These are phyloP conservation scores for Biscutella auriculata DNA, from an alignment of 441 rosid species.

Conservation along the genomic window DNA sequence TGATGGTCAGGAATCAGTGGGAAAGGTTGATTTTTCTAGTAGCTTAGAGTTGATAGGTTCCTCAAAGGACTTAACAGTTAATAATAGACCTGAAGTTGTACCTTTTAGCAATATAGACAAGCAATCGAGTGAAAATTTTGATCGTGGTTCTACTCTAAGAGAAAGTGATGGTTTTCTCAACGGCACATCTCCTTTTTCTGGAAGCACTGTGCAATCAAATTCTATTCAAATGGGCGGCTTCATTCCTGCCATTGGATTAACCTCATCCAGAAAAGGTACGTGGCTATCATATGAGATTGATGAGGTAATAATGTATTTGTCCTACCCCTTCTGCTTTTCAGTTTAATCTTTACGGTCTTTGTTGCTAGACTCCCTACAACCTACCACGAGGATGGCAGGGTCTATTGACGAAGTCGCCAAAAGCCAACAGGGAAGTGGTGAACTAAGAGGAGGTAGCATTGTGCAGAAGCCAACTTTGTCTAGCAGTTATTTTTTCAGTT, in stretches of 20 bases:
- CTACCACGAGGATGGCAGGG: slow-evolving; percentile 25
- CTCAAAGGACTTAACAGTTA: slow-evolving; percentile 22
- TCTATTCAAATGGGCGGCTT: slow-evolving; percentile 21
- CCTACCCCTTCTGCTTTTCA: not conserved
- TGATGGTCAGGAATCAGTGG: slow-evolving; percentile 27
- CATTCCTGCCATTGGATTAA: slow-evolving; percentile 23
- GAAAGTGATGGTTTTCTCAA: slow-evolving; percentile 27
- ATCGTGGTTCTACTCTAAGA: slow-evolving; percentile 24
- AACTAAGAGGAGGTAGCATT: slow-evolving; percentile 21
- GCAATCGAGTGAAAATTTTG: slow-evolving; percentile 26
- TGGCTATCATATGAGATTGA: slow-evolving; percentile 1
- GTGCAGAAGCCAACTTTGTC: slow-evolving; percentile 37
- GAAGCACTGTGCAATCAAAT: slow-evolving; percentile 20
- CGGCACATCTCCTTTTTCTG: slow-evolving; percentile 20
- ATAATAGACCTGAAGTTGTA: slow-evolving; percentile 24
- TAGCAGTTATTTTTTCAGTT: slow-evolving; percentile 25
- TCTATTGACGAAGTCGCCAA: slow-evolving; percentile 32
- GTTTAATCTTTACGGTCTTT: slow-evolving; percentile 13
- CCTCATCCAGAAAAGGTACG: slow-evolving; percentile 29
- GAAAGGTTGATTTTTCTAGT: slow-evolving; percentile 18
- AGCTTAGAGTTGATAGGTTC: slow-evolving; percentile 26
- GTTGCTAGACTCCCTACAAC: slow-evolving; percentile 32
- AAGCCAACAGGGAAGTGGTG: slow-evolving; percentile 21
- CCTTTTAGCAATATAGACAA: slow-evolving; percentile 16
- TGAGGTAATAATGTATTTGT: not conserved